These are phyloP conservation scores for Beauveria sp. DNA, from an alignment of 2,329 filamentous ascomycete genomes.

Conservation along the genomic window DNA sequence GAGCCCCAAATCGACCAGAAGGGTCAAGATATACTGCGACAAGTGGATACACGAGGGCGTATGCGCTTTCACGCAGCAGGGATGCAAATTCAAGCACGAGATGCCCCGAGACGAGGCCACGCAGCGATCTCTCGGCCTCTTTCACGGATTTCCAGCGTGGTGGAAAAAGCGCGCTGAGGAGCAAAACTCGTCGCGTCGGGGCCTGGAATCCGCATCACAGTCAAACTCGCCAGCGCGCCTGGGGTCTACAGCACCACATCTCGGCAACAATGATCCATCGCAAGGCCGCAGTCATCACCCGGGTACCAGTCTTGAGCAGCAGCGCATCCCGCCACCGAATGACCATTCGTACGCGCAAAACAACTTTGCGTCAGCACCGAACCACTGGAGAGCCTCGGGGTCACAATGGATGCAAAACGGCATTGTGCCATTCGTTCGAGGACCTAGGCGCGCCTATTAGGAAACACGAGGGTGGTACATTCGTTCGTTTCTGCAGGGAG, in stretches of 20 bases:
- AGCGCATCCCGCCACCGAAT: not conserved
- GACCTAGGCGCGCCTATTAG: constrained; percentile 1
- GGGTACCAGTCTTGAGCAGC: not conserved
- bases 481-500: not conserved
- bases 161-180: constrained; percentile 49
- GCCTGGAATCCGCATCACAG: not conserved
- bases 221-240: not conserved
- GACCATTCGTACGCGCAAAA: not conserved
- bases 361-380: not conserved
- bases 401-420: constrained; percentile 13
- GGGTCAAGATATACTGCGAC: constrained; percentile 69
- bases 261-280: not conserved
- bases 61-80: constrained; percentile 78
- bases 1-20: constrained; percentile 34
- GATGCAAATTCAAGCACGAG: constrained; percentile 84
- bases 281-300: not conserved
- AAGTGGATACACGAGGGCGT: constrained; percentile 84
- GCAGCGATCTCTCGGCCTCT: constrained; percentile 63
- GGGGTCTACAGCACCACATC: not conserved
- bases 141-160: constrained; percentile 54
- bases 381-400: not conserved
- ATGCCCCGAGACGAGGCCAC: constrained; percentile 67
- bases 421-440: constrained; percentile 11
- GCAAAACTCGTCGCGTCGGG: constrained; percentile 10
- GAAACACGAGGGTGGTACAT: not conserved